phyloP scores from a whole-genome alignment of 2,329 filamentous ascomycete species.

The Aspergillus phoenicis region DNA sequence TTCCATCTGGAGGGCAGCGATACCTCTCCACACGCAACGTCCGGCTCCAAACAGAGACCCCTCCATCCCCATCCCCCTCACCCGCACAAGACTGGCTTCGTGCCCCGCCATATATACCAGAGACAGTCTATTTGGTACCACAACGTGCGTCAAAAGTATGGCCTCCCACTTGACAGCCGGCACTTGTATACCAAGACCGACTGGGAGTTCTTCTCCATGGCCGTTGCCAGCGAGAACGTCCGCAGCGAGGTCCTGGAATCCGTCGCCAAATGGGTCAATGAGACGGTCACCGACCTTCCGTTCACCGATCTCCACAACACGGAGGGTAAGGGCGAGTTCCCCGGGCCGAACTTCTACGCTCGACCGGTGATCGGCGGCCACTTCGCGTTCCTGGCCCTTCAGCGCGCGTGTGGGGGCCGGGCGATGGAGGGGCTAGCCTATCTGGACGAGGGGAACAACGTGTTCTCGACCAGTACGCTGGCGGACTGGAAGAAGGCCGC shows the following conservation, averaged over 20 bases:
- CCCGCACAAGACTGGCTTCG: conserved; percentile 55
- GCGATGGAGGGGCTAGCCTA: conserved; percentile 61
- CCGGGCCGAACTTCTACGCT: conserved; percentile 75
- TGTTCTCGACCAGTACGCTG: conserved; percentile 19
- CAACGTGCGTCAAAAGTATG: conserved; percentile 76
- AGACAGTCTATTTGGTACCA: conserved; percentile 81
- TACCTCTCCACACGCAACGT: conserved; percentile 10
- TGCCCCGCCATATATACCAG: conserved; percentile 74
- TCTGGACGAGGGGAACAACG: conserved; percentile 40
- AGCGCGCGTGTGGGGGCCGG: conserved; percentile 73
- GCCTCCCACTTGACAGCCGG: conserved; percentile 77
- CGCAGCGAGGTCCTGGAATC: conserved; percentile 71
- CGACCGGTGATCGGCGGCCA: conserved; percentile 82
- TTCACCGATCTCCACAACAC: conserved; percentile 83
- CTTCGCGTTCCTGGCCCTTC: conserved; percentile 81
- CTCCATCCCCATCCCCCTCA: conserved; percentile 26
- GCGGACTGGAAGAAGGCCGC: conserved; percentile 25
- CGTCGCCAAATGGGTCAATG: conserved; percentile 80
- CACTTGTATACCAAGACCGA: conserved; percentile 87
- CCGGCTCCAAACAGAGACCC: conserved; percentile 26
- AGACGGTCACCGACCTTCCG: conserved; percentile 74
- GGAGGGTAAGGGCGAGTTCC: conserved; percentile 74
- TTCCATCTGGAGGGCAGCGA: conserved; percentile 66
- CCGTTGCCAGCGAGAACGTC: conserved; percentile 69
- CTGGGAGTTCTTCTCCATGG: conserved; percentile 88